phyloP scores from a whole-genome alignment of 768 basidiomycete species.

The Phallus indusiatus region DNA sequence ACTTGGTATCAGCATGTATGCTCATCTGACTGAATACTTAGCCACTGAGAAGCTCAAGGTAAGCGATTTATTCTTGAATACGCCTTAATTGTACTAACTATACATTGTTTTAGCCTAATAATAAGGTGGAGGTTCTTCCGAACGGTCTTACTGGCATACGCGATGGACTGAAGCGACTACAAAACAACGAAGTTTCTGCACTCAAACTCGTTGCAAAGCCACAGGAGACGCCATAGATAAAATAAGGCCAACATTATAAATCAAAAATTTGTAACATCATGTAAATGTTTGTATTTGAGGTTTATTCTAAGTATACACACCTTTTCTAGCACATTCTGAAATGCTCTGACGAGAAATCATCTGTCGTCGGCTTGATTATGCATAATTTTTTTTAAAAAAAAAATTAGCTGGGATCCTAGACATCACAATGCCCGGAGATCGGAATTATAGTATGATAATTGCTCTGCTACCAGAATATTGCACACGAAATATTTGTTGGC shows the following conservation, averaged over 20 bases:
- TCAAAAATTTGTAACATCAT: background rate
- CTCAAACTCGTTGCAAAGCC: conserved; percentile 35
- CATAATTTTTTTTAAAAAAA: no score
- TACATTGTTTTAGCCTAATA: conserved; percentile 12
- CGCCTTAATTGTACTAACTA: no score
- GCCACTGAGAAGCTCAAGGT: background rate
- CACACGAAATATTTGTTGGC: no score
- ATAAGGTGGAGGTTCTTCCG: conserved; percentile 31
- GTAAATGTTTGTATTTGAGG: no score
- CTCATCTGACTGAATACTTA: background rate
- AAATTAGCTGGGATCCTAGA: no score
- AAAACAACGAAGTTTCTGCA: conserved; percentile 30
- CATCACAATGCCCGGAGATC: no score
- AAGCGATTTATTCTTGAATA: background rate
- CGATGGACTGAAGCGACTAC: conserved; percentile 28
- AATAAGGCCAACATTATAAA: background rate
- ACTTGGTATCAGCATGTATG: conserved; percentile 9
- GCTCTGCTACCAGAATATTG: no score
- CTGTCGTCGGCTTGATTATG: no score
- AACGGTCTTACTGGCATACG: conserved; percentile 30
- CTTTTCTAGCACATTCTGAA: no score
- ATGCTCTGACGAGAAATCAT: no score
- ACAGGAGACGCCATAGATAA: conserved; percentile 27
- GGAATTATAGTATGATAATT: no score
- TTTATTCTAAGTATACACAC: no score